phyloP scores from a whole-genome alignment of 1,284 basidiomycete species.

The Quambalaria eucalypti region DNA sequence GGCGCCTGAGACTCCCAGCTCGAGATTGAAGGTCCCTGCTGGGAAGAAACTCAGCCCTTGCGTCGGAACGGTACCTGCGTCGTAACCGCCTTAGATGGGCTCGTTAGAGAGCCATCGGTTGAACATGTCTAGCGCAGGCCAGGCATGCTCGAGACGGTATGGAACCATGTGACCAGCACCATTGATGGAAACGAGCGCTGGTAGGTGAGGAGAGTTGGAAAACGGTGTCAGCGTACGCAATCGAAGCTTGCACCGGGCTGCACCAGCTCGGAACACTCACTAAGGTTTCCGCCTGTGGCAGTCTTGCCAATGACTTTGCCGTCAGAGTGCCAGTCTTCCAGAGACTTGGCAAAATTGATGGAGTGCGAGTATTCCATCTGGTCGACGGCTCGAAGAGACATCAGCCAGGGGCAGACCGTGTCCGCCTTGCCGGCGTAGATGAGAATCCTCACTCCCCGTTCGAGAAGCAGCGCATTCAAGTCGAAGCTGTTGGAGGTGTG shows the following conservation, averaged over 20 bases:
- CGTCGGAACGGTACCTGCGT: no score
- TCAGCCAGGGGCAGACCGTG: slow-evolving; percentile 42
- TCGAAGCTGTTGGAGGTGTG: slow-evolving; percentile 47
- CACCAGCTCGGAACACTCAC: neutral
- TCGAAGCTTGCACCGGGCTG: slow-evolving; percentile 19
- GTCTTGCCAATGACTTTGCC: neutral
- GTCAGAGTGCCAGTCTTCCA: slow-evolving; percentile 15
- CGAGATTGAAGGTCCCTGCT: no score
- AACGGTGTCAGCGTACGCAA: slow-evolving; percentile 18
- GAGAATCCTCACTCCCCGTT: slow-evolving; percentile 62
- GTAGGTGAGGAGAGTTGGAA: slow-evolving; percentile 8
- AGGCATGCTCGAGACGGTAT: slow-evolving; percentile 13
- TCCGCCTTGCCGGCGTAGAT: slow-evolving; percentile 59
- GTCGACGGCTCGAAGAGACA: slow-evolving; percentile 23
- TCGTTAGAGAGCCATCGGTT: slow-evolving; percentile 38
- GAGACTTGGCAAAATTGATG: slow-evolving; percentile 10
- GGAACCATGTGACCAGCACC: slow-evolving; percentile 29
- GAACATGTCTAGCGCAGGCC: slow-evolving; percentile 30
- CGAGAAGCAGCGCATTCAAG: slow-evolving; percentile 63
- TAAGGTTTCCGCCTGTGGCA: neutral
- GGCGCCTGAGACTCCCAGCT: no score
- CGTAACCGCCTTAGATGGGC: slow-evolving; percentile 15
- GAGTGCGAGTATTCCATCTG: slow-evolving; percentile 11
- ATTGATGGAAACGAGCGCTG: slow-evolving; percentile 28
- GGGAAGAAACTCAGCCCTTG: no score